phyloP scores from a whole-genome alignment of 2,329 filamentous ascomycete genomes.

The Ascochyta viciae-villosae region DNA sequence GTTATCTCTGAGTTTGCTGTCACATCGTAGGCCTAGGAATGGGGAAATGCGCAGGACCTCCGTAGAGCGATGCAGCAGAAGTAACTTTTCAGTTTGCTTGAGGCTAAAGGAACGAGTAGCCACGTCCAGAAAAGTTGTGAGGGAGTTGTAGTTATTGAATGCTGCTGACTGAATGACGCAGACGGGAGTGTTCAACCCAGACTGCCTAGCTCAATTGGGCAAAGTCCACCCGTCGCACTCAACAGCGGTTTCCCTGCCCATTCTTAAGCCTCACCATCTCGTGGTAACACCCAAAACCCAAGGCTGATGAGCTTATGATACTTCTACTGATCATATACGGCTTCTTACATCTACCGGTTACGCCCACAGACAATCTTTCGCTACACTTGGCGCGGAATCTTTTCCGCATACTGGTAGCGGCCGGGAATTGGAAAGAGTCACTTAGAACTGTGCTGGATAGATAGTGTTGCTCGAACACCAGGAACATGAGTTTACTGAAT shows the following conservation, averaged over 20 bases:
- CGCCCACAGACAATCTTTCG: neutral
- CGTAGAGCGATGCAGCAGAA: neutral
- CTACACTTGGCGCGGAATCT: neutral
- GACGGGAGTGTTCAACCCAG: neutral
- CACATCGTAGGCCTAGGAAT: constrained; percentile 1
- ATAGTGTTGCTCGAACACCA: neutral
- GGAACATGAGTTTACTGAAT: neutral
- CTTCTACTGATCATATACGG: neutral
- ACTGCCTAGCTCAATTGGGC: neutral
- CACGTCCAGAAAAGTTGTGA: neutral
- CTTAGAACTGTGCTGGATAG: neutral
- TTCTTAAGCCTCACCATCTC: no score
- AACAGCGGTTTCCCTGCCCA: neutral
- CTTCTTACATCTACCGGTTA: neutral
- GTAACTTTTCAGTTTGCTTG: neutral
- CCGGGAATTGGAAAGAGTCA: neutral
- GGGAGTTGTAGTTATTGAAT: neutral
- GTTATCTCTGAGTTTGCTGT: constrained; percentile 2
- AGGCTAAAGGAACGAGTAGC: neutral
- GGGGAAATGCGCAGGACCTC: neutral
- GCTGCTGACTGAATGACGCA: constrained; percentile 8
- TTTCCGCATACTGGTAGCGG: neutral
- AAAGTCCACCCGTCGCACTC: neutral
- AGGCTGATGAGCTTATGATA: neutral
- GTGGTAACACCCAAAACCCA: neutral